Evolutionary conservation across 345 rosid genomes (phyloP), one percentile per base, ranked within the genome.

Genomic region (Litchi chinensis): DNA sequence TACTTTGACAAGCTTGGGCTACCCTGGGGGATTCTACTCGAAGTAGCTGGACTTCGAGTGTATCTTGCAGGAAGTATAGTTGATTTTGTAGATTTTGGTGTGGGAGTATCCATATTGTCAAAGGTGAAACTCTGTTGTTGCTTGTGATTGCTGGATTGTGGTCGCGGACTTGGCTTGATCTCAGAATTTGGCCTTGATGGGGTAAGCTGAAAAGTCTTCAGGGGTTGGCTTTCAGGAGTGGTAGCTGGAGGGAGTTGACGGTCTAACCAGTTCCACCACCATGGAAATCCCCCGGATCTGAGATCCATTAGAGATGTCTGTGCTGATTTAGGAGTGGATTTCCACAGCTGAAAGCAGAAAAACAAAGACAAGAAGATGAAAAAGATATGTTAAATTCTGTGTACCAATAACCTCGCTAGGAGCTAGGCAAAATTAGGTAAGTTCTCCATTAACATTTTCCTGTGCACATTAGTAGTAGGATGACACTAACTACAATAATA

Each of bases 241-340:
- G 79, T 90, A 59, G 83, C 56, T 28, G 76, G 76, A 60, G 92
- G 93, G n/a, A 90, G 79, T 37, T 93, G 90, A 19, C 85, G 81
- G 65, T 94, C 99, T 70, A 91, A 79, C 97, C 97, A 94, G 85
- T 91, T 96, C 97, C 97, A 96, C 99, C 99, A 96, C 95, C 94
- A 91, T 24, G 99, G 97, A 76, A 87, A 86, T 37, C 90, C 93
- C 0, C 86, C 90, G 5, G 93, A 48, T 70, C 90, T 87, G 79
- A 85, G 86, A 76, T 93, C 91, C 16, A 75, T 64, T 3, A 68
- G 41, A 57, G 85, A 72, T 44, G 82, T 70, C 57, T 88, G 92
- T 44, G 82, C 83, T 32, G 93, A 85, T 77, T 79, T 93, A 0
- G 89, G 89, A 74, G 86, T 86, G 67, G 87, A 78, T 77, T 87